phyloP scores from a whole-genome alignment of 345 rosid genomes.

The Noccaea bulbosa region DNA sequence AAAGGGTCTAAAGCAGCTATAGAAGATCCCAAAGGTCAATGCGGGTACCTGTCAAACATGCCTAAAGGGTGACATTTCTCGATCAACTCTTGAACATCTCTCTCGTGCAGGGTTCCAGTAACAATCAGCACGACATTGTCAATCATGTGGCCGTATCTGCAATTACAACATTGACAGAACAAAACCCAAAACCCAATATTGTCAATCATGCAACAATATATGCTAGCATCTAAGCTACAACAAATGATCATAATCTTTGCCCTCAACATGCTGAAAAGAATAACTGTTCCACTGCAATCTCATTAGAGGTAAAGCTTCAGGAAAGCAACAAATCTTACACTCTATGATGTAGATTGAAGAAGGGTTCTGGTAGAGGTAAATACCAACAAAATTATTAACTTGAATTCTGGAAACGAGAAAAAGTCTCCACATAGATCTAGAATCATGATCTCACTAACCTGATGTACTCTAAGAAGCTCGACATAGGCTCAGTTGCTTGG shows the following conservation, averaged over 20 bases:
- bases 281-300: background rate
- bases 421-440: background rate
- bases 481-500: slow-evolving; percentile 96
- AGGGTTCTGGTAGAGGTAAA: background rate
- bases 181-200: too few species aligned
- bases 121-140: slow-evolving; percentile 99
- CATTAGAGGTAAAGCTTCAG: background rate
- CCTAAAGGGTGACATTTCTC: slow-evolving; percentile 99
- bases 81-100: slow-evolving; percentile 94
- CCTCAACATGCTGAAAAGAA: background rate
- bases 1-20: background rate
- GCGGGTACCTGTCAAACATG: slow-evolving; percentile 94
- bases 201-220: slow-evolving; percentile 81
- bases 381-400: background rate
- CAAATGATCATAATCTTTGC: background rate
- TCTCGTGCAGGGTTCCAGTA: slow-evolving; percentile 96
- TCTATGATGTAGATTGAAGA: background rate
- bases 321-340: background rate
- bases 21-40: slow-evolving; percentile 1
- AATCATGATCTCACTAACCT: slow-evolving; percentile 52
- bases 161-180: too few species aligned
- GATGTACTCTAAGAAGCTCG: slow-evolving; percentile 94
- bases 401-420: background rate
- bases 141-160: slow-evolving; percentile 98
- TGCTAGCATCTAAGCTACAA: background rate